Base-by-base conservation (phyloP, 176 grass and related monocot species). In the Eragrostis nindensis region DNA sequence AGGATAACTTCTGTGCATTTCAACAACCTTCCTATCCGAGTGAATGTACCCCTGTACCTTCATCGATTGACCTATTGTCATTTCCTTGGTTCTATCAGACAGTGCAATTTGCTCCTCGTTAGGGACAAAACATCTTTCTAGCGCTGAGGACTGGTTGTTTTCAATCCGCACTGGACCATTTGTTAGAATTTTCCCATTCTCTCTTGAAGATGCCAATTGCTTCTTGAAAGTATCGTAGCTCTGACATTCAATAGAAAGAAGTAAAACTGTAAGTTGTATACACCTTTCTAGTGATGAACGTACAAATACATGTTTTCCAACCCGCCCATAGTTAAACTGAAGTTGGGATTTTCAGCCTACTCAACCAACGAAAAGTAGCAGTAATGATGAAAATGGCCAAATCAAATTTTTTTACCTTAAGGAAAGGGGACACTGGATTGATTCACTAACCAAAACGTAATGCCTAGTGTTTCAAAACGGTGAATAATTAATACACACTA, bases 81-180 rank as follows among this genome's bases (percentile, higher is more conserved):
- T 29, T 77, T 77, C 82, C 24, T 61, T 82, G 27, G 22, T 78
- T 21, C 49, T 62, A 71, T 41, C 59, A 32, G 71, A 30, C 43
- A 46, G 17, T 13, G 48, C 57, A 45, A 72, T n/a, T 61, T 81
- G 73, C 30, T 86, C 60, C 49, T 78, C 43, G 47, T 22, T 16
- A 85, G 65, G 41, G 16, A 76, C 5, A 85, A 60, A 89, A 16
- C 60, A 82, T 82, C 41, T 6, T 82, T 63, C 75, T 3, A 26
- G 29, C 49, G 29, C 57, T 5, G 66, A 64, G 9, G 11, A 52
- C 17, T 65, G 39, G 22, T 21, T n/a, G n/a, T n/a, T 82, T 82
- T 61, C 65, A 25, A 59, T 32, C 18, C 30, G 60, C 30, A 67
- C 40, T 22, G 60, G n/a, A n/a, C n/a, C 66, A 77, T 49, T 36